phyloP scores from a whole-genome alignment of 129 eudicot species.

The Tagetes erecta region DNA sequence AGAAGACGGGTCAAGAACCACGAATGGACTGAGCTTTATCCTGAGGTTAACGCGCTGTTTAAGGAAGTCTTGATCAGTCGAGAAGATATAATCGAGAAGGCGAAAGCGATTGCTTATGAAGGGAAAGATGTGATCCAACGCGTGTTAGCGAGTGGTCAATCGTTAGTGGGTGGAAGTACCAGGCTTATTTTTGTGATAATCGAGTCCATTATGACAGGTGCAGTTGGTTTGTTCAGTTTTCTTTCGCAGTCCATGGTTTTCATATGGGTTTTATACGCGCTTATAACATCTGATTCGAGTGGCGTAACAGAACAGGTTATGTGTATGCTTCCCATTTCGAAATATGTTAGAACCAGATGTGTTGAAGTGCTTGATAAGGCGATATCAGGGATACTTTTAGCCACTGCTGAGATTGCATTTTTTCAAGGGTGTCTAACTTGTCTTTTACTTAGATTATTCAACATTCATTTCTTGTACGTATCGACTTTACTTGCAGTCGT shows the following conservation, averaged over 20 bases:
- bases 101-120: conserved; percentile 77
- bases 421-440: conserved; percentile 94
- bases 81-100: conserved; percentile 77
- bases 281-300: conserved; percentile 92
- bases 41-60: conserved; percentile 64
- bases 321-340: conserved; percentile 72
- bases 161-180: conserved; percentile 77
- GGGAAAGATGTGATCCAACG: conserved; percentile 79
- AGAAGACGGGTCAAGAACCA: conserved; percentile 61
- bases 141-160: conserved; percentile 61
- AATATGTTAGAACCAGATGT: conserved; percentile 60
- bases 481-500: conserved; percentile 77
- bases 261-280: conserved; percentile 82
- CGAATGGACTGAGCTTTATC: conserved; percentile 73
- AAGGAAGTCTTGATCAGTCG: conserved; percentile 58
- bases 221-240: conserved; percentile 77
- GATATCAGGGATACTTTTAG: conserved; percentile 77
- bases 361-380: conserved; percentile 93
- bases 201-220: conserved; percentile 81
- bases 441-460: conserved; percentile 73
- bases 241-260: conserved; percentile 84
- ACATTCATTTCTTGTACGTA: conserved; percentile 86
- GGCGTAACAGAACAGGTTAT: conserved; percentile 94
- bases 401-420: conserved; percentile 88
- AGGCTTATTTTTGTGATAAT: conserved; percentile 55